Conservation (phyloP, 208 protist genomes). For the Leptomonas pyrrhocoris region DNA sequence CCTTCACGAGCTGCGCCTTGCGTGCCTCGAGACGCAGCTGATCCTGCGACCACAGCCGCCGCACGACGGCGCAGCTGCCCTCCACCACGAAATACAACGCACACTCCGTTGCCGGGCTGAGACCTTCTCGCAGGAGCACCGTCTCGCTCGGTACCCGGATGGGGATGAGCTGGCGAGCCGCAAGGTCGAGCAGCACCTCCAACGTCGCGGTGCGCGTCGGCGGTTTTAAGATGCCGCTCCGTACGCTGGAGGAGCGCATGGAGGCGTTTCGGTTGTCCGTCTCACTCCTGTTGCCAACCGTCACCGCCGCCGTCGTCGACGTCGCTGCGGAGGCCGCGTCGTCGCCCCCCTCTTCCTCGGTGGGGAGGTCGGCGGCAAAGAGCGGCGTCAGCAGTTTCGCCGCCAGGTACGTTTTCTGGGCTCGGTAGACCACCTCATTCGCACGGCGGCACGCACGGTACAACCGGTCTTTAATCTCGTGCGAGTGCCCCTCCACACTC, state of each 20-base stretch:
- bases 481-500: conserved; percentile 12
- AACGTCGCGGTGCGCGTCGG: neutral
- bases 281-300: neutral
- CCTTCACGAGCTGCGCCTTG: conserved; percentile 18
- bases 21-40: conserved; percentile 27
- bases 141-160: conserved; percentile 52
- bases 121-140: conserved; percentile 62
- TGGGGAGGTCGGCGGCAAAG: conserved; percentile 1
- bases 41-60: conserved; percentile 41
- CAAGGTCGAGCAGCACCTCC: conserved; percentile 14
- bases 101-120: conserved; percentile 41
- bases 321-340: neutral
- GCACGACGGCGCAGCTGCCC: conserved; percentile 55
- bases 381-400: conserved; percentile 33
- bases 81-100: conserved; percentile 69
- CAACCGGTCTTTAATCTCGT: conserved; percentile 31
- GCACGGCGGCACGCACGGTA: conserved; percentile 36
- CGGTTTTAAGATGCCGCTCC: neutral
- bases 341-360: neutral
- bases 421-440: conserved; percentile 37
- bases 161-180: conserved; percentile 48
- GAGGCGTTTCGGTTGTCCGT: neutral
- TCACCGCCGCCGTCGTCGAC: neutral
- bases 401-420: conserved; percentile 42
- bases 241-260: neutral